Evolutionary conservation across 1,139 yeast genomes (phyloP), one percentile per base, ranked within the genome.

Genomic region (Blastobotrys serpentis): DNA sequence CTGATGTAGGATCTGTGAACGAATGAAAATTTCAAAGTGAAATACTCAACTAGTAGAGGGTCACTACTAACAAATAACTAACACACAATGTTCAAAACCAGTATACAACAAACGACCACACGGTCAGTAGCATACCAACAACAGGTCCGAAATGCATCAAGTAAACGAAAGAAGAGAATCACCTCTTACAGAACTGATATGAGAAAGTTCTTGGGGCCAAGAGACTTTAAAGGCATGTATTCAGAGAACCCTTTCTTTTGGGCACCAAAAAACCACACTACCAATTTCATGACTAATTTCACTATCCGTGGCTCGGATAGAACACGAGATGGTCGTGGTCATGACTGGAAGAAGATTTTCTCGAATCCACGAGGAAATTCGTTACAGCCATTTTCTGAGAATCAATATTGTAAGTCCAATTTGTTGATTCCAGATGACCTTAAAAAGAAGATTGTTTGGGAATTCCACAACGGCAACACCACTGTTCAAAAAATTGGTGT

Each of bases 201-300:
- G 73, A 71, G 54, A 4, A 46, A 54, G 44, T 86, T 86, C 69
- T 72, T 88, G 51, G 98, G 98, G 2, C 95, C 95, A 32, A 79
- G 75, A 64, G 88, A 88, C 67, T 77, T 80, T 65, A 82, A 86
- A 63, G 97, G 97, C 25, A 90, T 88, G 59, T 86, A 87, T 69
- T 74, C 75, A 56, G 70, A 80, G 61, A 90, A 89, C 74, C 86
- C 83, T 64, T 86, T 86, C 68, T 82, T 78, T 60, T 75, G 77
- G 56, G 84, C 94, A 11, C 84, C 90, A 13, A 82, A 78, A 56
- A 72, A 85, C 62, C 88, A 87, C 62, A 71, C 72, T 38, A 87
- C 95, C 21, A 87, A 83, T 59, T 90, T 85, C 68, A 74, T 88
- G 30, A 80, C 80, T 37, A 54, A 59, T 45, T 64, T 54, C 52